phyloP scores from a whole-genome alignment of 345 rosid species.

The Carallia pectinifolia region DNA sequence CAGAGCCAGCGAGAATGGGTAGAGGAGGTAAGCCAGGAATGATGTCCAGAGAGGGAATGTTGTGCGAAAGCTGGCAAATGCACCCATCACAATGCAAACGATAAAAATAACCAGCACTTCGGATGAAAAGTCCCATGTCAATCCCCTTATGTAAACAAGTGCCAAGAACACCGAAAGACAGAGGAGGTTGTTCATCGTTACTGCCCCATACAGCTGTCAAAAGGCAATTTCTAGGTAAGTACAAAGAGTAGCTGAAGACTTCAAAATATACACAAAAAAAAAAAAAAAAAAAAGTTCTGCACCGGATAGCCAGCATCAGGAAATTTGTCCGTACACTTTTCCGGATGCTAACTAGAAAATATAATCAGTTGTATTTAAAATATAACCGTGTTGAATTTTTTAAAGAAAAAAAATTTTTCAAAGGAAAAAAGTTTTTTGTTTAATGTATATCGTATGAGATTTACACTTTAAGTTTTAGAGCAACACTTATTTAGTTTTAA shows the following conservation, averaged over 20 bases:
- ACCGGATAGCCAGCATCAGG: no score
- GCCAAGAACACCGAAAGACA: slow-evolving; percentile 81
- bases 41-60: slow-evolving; percentile 86
- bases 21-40: slow-evolving; percentile 57
- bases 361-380: no score
- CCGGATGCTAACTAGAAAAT: no score
- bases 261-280: neutral
- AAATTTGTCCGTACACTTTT: no score
- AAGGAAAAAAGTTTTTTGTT: no score
- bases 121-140: slow-evolving; percentile 88
- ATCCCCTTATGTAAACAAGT: slow-evolving; percentile 59
- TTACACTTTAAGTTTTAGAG: no score
- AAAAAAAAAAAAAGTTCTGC: no score
- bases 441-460: no score
- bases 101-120: slow-evolving; percentile 79
- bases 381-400: no score
- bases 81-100: slow-evolving; percentile 68
- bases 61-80: slow-evolving; percentile 72
- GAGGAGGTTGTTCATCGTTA: slow-evolving; percentile 72
- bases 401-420: no score
- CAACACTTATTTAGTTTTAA: no score
- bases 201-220: slow-evolving; percentile 72
- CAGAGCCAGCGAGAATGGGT: slow-evolving; percentile 70
- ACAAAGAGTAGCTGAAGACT: neutral
- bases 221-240: neutral